A percentile compares a stretch with the other conserved stretches of the same genome.
Evolutionary conservation across 129 eudicot genomes (phyloP).

Genomic region (Flaveria sonorensis): DNA sequence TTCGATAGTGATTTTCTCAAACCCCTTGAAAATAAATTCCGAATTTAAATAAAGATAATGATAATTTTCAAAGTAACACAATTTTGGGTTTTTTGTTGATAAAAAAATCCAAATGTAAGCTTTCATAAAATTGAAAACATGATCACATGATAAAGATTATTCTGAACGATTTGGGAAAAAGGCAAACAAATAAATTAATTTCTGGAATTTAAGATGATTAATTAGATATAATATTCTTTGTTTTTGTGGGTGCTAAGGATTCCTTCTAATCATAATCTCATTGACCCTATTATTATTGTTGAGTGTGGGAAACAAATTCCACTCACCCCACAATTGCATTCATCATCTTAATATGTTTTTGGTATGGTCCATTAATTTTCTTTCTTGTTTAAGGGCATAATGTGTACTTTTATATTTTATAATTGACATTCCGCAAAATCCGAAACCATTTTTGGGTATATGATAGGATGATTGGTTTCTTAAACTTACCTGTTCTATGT

Average conservation of each 20-base stretch:
- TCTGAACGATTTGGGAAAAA: conserved; percentile 30
- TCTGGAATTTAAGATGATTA: conserved; percentile 29
- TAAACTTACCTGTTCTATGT: neutral
- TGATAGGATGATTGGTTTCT: neutral
- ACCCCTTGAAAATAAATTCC: neutral
- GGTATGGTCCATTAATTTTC: conserved; percentile 31
- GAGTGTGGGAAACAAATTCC: conserved; percentile 57
- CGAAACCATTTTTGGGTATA: neutral
- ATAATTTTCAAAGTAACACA: neutral
- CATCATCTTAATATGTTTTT: conserved; percentile 39
- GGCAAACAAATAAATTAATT: conserved; percentile 14
- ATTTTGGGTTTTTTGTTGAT: neutral
- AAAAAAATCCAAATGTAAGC: conserved; percentile 22
- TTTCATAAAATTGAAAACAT: conserved; percentile 5
- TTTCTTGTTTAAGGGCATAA: conserved; percentile 23
- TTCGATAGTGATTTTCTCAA: neutral
- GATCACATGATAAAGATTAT: conserved; percentile 33
- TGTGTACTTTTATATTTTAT: neutral
- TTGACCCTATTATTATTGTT: conserved; percentile 48
- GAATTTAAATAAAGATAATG: neutral
- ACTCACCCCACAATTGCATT: conserved; percentile 42
- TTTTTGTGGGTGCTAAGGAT: conserved; percentile 45
- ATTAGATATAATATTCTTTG: conserved; percentile 24
- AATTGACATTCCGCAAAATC: neutral
- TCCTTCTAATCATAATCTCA: conserved; percentile 49